Base-by-base conservation (phyloP, 2,329 filamentous ascomycete genomes). In the Madurella fahalii region DNA sequence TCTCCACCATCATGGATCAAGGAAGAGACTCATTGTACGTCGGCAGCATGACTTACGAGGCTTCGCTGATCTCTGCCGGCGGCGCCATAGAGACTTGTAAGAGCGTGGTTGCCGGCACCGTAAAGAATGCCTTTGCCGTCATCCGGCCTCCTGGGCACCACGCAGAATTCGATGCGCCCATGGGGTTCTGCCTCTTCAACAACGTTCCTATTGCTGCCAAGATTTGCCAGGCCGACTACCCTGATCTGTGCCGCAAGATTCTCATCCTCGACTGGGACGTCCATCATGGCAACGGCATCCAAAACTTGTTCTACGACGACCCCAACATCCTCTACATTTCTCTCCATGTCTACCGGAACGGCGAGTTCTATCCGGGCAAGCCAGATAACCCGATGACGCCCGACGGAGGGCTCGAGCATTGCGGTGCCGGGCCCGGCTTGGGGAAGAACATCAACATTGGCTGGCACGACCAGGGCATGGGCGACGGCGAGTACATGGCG, bases 151-250 rank as follows among this genome's bases (percentile, higher is more conserved):
- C 94, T 0, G 94, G 94, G 0, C 94, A 99, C 66, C 94, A 99
- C 70, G 94, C 94, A 1, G 94, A 99, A 68, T 85, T 84, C 54
- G 81, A 94, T 64, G 78, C 85, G 37, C 83, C 93, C 1, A 94
- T 96, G 80, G 94, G 94, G 0, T 99, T 99, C 67, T 99, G 94
- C 69, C 82, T 97, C 56, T 97, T 97, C 75, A 96, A 99, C 74
- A 99, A 99, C 66, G 94, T 97, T 2, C 91, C 90, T 17, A 88
- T 99, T 55, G 93, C 92, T 1, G 86, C 91, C n/a, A 87, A 84
- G 56, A 88, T 92, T 12, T 96, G 92, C 67, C 91, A 96, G 68
- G 75, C 80, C 50, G 85, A 91, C 56, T 94, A 89, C 62, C 89
- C 89, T 1, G 83, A 93, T 3, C 74, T 75, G 9, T 96, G 93